Evolutionary conservation across 495 filamentous ascomycete genomes (phyloP), one percentile per base, ranked within the genome.

Genomic region (Cryomyces minteri): DNA sequence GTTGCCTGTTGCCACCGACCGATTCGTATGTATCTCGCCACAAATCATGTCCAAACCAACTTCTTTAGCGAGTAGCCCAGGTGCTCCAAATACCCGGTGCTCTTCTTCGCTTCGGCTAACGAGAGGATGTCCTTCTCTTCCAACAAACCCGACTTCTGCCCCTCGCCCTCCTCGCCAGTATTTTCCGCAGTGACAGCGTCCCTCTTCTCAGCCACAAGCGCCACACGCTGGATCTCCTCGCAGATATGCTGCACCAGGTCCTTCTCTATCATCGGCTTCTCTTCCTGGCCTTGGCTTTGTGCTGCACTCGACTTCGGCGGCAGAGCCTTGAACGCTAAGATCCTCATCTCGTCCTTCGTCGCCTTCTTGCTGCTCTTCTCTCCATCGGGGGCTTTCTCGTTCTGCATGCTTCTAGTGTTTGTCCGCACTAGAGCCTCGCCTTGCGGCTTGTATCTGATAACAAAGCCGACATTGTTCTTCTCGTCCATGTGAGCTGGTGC

Each of bases 21-120:
- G 18, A 25, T 25, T 25, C 2, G 18, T 25, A 25, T 25, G 18
- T 25, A 25, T 2, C 2, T 25, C 18, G 18, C 18, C 18, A 2
- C 18, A 25, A 37, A 37, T 49, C 43, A 90, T 46, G 82, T 83
- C 88, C 88, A 95, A 28, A 95, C 83, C 60, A 94, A 61, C 69
- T 83, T 88, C 72, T 88, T 94, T 43, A 95, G 66, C 47, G 77
- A 78, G 67, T 94, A 82, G 7, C 82, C 81, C 55, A 87, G 59
- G 58, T 84, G 76, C 66, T 98, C 88, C 39, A 98, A 57, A 55
- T 87, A 67, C 5, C 85, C 82, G 4, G 88, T 95, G 45, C 79
- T 84, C 65, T 74, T 84, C 74, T 73, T 86, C 48, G 90, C 90
- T 57, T 94, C 86, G 4, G 70, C 73, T 49, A 90, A 54, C 5